Evolutionary conservation across 1,284 basidiomycete species (phyloP).

Genomic region (Fomitiporia mediterranea): DNA sequence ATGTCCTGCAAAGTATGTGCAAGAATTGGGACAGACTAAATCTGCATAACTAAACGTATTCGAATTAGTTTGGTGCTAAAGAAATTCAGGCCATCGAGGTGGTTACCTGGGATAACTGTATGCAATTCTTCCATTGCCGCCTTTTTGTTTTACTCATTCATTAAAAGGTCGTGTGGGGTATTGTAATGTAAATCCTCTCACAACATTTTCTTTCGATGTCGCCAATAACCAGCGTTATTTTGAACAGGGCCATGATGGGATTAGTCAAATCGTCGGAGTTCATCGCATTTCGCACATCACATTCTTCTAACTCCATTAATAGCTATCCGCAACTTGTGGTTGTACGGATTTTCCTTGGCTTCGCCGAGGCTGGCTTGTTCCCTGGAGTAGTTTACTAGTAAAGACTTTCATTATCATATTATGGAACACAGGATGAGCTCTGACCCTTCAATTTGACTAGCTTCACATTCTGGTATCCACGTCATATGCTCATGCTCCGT

Average conservation of each 20-base stretch:
- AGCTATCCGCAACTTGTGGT: slow-evolving; percentile 31
- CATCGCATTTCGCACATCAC: background rate
- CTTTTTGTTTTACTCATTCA: background rate
- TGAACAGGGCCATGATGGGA: slow-evolving; percentile 65
- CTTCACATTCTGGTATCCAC: slow-evolving; percentile 49
- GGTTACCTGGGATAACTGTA: slow-evolving; percentile 47
- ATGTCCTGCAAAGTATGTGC: slow-evolving; percentile 52
- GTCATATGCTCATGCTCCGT: slow-evolving; percentile 44
- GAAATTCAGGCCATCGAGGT: slow-evolving; percentile 47
- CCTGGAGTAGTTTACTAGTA: slow-evolving; percentile 64
- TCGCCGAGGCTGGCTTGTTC: slow-evolving; percentile 67
- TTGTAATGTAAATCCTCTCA: slow-evolving; percentile 43
- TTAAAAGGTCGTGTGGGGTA: slow-evolving; percentile 43
- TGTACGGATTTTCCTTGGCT: slow-evolving; percentile 44
- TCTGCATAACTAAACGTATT: background rate
- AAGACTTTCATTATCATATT: slow-evolving; percentile 22
- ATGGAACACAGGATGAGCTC: background rate
- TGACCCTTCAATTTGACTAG: slow-evolving; percentile 24
- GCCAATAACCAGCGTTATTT: no score
- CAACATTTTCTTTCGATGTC: no score
- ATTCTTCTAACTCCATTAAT: no score
- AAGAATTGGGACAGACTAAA: background rate
- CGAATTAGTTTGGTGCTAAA: slow-evolving; percentile 44
- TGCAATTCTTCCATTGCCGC: slow-evolving; percentile 7
- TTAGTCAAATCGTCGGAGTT: slow-evolving; percentile 51